phyloP scores from a whole-genome alignment of 208 protist species.

The Leptomonas seymouri region DNA sequence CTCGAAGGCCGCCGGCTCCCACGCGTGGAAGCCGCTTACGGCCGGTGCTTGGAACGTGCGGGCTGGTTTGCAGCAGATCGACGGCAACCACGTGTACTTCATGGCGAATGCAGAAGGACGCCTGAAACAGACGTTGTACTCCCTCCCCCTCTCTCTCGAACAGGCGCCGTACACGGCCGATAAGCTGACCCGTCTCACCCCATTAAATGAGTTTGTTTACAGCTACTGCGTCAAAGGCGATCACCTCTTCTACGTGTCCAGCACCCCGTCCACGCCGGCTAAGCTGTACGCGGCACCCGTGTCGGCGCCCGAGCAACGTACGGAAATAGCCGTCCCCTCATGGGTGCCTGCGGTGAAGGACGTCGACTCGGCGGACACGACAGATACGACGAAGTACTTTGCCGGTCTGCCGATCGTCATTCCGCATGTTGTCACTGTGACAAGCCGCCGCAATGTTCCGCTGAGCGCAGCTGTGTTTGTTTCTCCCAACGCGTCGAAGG shows the following conservation, averaged over 20 bases:
- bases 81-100: slow-evolving; percentile 53
- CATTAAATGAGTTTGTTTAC: slow-evolving; percentile 59
- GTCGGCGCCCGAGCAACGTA: slow-evolving; percentile 16
- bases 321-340: slow-evolving; percentile 13
- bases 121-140: slow-evolving; percentile 59
- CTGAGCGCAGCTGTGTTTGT: slow-evolving; percentile 75
- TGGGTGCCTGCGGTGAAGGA: slow-evolving; percentile 11
- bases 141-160: slow-evolving; percentile 36
- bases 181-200: slow-evolving; percentile 46
- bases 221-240: slow-evolving; percentile 44
- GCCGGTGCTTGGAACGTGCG: slow-evolving; percentile 73
- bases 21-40: slow-evolving; percentile 67
- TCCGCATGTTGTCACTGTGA: slow-evolving; percentile 57
- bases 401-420: slow-evolving; percentile 39
- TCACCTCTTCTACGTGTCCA: slow-evolving; percentile 59
- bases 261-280: slow-evolving; percentile 42
- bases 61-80: slow-evolving; percentile 26
- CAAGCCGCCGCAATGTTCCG: slow-evolving; percentile 68
- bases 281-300: slow-evolving; percentile 45
- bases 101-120: slow-evolving; percentile 63
- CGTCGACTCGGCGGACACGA: slow-evolving; percentile 4
- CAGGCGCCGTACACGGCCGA: slow-evolving; percentile 24
- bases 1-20: slow-evolving; percentile 2
- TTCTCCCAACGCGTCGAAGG: slow-evolving; percentile 30
- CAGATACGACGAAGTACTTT: slow-evolving; percentile 19